Evolutionary conservation across 441 rosid genomes (phyloP), one percentile per base, ranked within the genome.

Genomic region (Melianthus villosus): DNA sequence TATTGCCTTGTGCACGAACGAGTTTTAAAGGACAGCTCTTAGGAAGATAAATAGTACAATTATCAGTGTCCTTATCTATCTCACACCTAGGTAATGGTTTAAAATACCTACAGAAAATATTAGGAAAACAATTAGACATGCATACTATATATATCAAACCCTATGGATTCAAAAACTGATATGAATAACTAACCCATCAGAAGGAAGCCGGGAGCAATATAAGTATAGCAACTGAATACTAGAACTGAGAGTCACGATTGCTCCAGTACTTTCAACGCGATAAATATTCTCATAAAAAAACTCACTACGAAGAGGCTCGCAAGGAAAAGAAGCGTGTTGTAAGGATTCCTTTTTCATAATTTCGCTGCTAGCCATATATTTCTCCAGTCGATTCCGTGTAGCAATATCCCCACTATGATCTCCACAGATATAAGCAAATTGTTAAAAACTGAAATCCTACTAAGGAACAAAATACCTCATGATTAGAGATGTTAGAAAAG

Each of bases 151-250:
- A n/a, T n/a, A n/a, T n/a, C n/a, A n/a, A n/a, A n/a, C n/a, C n/a
- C n/a, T n/a, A n/a, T n/a, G n/a, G n/a, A n/a, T n/a, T n/a, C n/a
- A n/a, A n/a, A n/a, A n/a, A n/a, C n/a, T n/a, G n/a, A n/a, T n/a
- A n/a, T 31, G 30, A 34, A 18, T 40, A 37, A 72, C 83, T 59
- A 49, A 89, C 96, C 76, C 68, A 41, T 91, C 96, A 16, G 87
- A 78, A 51, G 94, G 98, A 25, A 82, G 86, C 31, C 78, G 65
- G 2, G 93, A 79, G 67, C 98, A 91, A 50, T 85, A 85, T 42
- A 71, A 77, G 61, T 79, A 26, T 53, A 91, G 42, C 68, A 91
- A 64, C 38, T 46, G 12, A 36, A 82, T 69, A 31, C 93, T 79
- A 19, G 94, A 79, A 55, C 61, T 34, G 38, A 75, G 74, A 35